Evolutionary conservation across 805 yeast species (phyloP).

Genomic region (Candida nanaspora): DNA sequence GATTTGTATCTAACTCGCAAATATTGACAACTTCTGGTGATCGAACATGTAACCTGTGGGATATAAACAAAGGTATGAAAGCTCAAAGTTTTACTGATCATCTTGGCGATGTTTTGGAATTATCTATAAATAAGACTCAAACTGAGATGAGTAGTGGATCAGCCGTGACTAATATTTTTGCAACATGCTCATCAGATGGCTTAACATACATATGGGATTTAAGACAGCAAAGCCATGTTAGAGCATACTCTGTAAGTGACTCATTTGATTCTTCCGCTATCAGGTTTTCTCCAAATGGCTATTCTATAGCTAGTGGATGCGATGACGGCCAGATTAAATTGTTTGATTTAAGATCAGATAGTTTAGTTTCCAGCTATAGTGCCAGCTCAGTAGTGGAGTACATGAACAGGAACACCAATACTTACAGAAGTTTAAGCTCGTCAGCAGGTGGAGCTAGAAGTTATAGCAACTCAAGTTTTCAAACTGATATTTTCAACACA

Average conservation of each 20-base stretch:
- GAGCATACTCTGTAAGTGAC: slow-evolving; percentile 43
- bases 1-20: slow-evolving; percentile 50
- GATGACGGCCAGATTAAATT: slow-evolving; percentile 71
- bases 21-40: slow-evolving; percentile 77
- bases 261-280: slow-evolving; percentile 56
- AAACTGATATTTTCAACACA: too few relatives aligned
- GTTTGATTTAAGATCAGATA: slow-evolving; percentile 72
- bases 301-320: slow-evolving; percentile 65
- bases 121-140: slow-evolving; percentile 24
- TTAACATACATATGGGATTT: slow-evolving; percentile 61
- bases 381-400: slow-evolving; percentile 10
- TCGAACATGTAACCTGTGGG: slow-evolving; percentile 76
- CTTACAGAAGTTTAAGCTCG: slow-evolving; percentile 5
- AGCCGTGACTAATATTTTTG: slow-evolving; percentile 25
- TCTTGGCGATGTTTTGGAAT: slow-evolving; percentile 60
- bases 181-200: slow-evolving; percentile 66
- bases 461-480: not conserved
- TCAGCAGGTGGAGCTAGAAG: too few relatives aligned
- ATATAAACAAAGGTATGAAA: slow-evolving; percentile 51
- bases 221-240: slow-evolving; percentile 31
- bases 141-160: slow-evolving; percentile 9
- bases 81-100: slow-evolving; percentile 55
- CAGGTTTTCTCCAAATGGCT: slow-evolving; percentile 61
- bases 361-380: slow-evolving; percentile 50
- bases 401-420: not conserved